Conservation (phyloP, 140 eudicot species). For the Erigeron philadelphicus region DNA sequence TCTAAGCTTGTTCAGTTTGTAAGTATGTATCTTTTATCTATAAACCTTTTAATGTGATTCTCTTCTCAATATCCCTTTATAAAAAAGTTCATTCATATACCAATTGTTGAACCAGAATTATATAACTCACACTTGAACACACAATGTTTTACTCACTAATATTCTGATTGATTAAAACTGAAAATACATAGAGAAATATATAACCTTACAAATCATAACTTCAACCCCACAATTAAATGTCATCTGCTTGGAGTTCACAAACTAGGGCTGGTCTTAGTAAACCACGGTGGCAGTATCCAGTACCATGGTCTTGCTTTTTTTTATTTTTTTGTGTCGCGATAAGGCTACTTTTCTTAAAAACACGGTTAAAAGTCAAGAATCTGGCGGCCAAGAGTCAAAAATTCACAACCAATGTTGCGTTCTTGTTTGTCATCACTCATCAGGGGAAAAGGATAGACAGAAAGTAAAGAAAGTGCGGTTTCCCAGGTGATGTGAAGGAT, state of each 20-base stretch:
- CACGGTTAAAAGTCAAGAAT: conserved; percentile 18
- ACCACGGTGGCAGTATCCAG: conserved; percentile 50
- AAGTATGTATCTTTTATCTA: too few relatives aligned
- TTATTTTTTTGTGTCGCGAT: conserved; percentile 33
- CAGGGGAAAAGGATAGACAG: conserved; percentile 36
- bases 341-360: conserved; percentile 11
- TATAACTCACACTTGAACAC: too few relatives aligned
- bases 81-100: too few relatives aligned
- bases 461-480: conserved; percentile 55
- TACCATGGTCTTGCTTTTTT: conserved; percentile 40
- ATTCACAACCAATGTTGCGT: conserved; percentile 21
- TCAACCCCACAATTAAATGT: conserved; percentile 12
- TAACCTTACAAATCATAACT: conserved; percentile 13
- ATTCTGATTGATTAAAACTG: too few relatives aligned
- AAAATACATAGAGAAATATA: too few relatives aligned
- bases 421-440: conserved; percentile 52
- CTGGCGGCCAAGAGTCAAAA: conserved; percentile 1
- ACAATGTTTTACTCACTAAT: too few relatives aligned
- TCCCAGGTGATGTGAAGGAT: conserved; percentile 44
- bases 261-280: conserved; percentile 38
- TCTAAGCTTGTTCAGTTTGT: too few relatives aligned
- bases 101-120: too few relatives aligned
- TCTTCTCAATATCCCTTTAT: too few relatives aligned
- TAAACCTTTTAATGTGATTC: too few relatives aligned
- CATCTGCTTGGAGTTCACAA: conserved; percentile 45